Percentiles rank a stretch among this genome's conserved stretches.
phyloP scores from a whole-genome alignment of 257 asterid genomes.

The Capsicum pubescens region DNA sequence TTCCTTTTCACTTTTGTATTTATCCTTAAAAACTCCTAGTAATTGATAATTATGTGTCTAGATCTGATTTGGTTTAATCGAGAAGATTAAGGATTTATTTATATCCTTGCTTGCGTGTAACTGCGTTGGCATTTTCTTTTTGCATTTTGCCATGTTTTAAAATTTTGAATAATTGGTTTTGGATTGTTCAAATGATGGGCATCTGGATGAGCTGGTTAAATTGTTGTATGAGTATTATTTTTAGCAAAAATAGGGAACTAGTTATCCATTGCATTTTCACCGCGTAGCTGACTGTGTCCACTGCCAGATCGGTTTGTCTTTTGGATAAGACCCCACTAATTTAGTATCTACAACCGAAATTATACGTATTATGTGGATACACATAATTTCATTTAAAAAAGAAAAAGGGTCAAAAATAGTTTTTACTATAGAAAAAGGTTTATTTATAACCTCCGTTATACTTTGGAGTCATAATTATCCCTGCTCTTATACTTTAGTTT shows the following conservation, averaged over 20 bases:
- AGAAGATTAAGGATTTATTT: slow-evolving; percentile 2
- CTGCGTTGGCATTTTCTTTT: background rate
- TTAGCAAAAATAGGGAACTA: background rate
- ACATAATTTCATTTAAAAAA: no score
- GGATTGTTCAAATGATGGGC: background rate
- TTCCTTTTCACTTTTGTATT: background rate
- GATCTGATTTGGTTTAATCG: background rate
- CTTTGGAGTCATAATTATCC: no score
- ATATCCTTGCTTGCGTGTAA: slow-evolving; percentile 2
- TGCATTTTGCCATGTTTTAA: background rate
- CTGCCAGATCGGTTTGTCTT: background rate
- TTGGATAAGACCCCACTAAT: slow-evolving; percentile 1
- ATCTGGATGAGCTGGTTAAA: slow-evolving; percentile 14
- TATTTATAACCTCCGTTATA: no score
- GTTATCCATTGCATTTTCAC: slow-evolving; percentile 19
- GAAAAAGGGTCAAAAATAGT: no score
- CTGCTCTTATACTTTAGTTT: no score
- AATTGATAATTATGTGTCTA: background rate
- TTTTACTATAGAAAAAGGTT: no score
- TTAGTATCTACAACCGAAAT: background rate
- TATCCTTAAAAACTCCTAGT: background rate
- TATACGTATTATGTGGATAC: background rate
- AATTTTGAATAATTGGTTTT: background rate
- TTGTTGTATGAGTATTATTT: background rate
- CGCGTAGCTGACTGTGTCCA: slow-evolving; percentile 30